Conservation (phyloP, 2,329 filamentous ascomycete species). For the Botryotinia convoluta region DNA sequence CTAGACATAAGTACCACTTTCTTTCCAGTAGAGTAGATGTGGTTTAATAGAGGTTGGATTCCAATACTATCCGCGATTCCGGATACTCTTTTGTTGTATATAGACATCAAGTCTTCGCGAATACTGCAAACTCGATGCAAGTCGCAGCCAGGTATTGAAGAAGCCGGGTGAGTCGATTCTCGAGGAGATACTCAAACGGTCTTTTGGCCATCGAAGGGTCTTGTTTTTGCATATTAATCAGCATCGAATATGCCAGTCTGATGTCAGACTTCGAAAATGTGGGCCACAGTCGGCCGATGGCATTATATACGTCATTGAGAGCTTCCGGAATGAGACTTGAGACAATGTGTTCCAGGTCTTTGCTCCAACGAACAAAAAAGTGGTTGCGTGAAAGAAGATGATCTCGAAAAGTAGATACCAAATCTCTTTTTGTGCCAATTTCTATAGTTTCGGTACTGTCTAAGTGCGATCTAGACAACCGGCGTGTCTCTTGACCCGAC, state of each 20-base stretch:
- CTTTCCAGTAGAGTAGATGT: neutral
- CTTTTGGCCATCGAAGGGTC: neutral
- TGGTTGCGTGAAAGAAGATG: neutral
- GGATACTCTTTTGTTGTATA: neutral
- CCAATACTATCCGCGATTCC: neutral
- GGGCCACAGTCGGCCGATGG: neutral
- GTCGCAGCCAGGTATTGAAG: neutral
- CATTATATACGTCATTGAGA: neutral
- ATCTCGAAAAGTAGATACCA: neutral
- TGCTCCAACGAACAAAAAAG: neutral
- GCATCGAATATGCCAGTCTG: fast-evolving
- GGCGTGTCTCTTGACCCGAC: neutral
- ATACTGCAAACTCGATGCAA: neutral
- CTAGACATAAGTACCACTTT: neutral
- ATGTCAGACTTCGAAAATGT: neutral
- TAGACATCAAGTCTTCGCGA: neutral
- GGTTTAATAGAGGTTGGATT: neutral
- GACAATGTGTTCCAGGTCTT: neutral
- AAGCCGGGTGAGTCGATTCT: neutral
- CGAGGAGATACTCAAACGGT: neutral
- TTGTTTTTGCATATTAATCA: fast-evolving
- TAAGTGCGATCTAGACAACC: neutral
- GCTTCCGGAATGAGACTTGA: neutral
- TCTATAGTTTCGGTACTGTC: neutral
- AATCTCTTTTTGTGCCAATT: neutral